phyloP scores from a whole-genome alignment of 257 asterid species.

The Nicotiana obtusifolia region DNA sequence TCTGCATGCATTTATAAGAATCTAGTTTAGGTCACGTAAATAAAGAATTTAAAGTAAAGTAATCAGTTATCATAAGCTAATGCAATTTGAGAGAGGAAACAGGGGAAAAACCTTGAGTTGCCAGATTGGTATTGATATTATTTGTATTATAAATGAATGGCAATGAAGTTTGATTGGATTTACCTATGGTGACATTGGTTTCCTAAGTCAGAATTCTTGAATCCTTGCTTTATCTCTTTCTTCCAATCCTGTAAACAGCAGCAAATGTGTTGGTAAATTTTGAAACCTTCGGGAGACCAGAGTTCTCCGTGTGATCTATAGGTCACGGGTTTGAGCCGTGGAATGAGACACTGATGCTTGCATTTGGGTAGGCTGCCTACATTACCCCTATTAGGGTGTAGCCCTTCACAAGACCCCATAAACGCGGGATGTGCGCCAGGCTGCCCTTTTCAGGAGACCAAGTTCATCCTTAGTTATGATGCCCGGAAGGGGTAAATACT shows the following conservation, averaged over 20 bases:
- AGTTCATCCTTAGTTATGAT: background rate
- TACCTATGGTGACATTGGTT: slow-evolving; percentile 27
- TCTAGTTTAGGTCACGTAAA: background rate
- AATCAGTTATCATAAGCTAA: background rate
- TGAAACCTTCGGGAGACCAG: background rate
- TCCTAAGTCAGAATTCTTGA: slow-evolving; percentile 20
- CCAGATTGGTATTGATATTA: background rate
- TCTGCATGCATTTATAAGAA: slow-evolving; percentile 5
- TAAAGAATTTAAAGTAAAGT: background rate
- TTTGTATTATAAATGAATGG: no score
- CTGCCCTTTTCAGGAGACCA: no score
- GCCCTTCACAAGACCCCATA: no score
- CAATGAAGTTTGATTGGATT: background rate
- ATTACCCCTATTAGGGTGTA: no score
- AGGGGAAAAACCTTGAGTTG: background rate
- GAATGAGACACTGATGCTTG: no score
- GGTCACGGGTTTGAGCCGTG: no score
- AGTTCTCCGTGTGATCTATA: background rate
- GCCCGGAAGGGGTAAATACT: no score
- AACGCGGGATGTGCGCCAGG: no score
- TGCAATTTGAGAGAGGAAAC: background rate
- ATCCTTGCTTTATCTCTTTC: slow-evolving; percentile 19
- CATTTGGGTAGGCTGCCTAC: no score
- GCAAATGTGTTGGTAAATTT: background rate
- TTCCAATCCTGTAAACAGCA: slow-evolving; percentile 25